These are phyloP conservation scores for Lactarius tabidus DNA, from an alignment of 768 basidiomycete species.

Conservation along the genomic window DNA sequence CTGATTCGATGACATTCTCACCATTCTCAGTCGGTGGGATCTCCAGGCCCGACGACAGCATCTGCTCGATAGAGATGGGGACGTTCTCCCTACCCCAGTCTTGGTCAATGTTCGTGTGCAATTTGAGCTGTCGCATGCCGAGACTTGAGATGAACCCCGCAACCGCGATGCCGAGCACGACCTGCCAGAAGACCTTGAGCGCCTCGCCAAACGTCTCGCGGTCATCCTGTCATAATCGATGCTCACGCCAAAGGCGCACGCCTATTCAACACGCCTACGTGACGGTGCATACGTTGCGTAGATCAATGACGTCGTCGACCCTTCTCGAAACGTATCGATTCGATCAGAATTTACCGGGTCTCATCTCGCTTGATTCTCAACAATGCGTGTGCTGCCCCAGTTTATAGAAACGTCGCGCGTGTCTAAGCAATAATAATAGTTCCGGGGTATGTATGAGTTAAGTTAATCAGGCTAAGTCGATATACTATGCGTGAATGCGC, in stretches of 20 bases:
- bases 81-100: conserved; percentile 31
- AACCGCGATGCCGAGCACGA: conserved; percentile 30
- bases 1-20: background rate
- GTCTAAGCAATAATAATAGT: background rate
- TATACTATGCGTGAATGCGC: conserved; percentile 21
- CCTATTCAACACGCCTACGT: background rate
- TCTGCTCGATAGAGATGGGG: background rate
- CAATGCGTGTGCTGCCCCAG: conserved; percentile 48
- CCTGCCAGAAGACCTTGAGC: conserved; percentile 33
- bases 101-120: conserved; percentile 32
- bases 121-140: conserved; percentile 29
- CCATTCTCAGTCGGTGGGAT: background rate
- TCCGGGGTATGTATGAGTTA: conserved; percentile 20
- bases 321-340: conserved; percentile 22
- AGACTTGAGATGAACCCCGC: conserved; percentile 31
- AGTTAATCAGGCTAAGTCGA: conserved; percentile 19
- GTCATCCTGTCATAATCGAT: conserved; percentile 35
- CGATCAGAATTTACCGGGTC: background rate
- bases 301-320: conserved; percentile 34
- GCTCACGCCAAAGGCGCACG: conserved; percentile 7
- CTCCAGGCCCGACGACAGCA: background rate
- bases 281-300: background rate
- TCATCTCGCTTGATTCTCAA: conserved; percentile 37
- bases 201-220: conserved; percentile 31
- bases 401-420: background rate